Percentiles rank a stretch among this genome's conserved stretches.
phyloP scores from a whole-genome alignment of 2,329 filamentous ascomycete species.

The Aurifilum marmelostoma region DNA sequence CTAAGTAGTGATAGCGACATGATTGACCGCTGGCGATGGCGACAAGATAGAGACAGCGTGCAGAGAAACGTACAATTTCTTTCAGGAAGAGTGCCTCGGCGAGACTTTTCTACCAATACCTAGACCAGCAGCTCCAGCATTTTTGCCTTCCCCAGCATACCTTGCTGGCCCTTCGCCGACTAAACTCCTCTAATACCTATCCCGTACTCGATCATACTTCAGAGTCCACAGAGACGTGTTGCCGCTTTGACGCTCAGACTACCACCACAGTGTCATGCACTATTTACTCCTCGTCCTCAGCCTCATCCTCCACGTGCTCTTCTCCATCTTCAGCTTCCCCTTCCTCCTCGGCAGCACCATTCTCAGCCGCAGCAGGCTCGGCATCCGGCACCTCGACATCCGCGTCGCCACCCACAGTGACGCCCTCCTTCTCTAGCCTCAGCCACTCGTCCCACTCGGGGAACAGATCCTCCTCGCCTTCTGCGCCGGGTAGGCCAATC shows the following conservation, averaged over 20 bases:
- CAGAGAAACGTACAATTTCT: background rate
- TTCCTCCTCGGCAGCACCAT: slow-evolving; percentile 32
- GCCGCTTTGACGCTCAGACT: background rate
- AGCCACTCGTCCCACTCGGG: slow-evolving; percentile 96
- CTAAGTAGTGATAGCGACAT: background rate
- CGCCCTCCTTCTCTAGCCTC: slow-evolving; percentile 74
- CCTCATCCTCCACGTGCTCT: slow-evolving; percentile 23
- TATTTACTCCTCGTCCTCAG: slow-evolving; percentile 25
- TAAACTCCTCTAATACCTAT: slow-evolving; percentile 11
- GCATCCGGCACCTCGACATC: slow-evolving; percentile 33
- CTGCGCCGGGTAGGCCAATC: slow-evolving; percentile 72
- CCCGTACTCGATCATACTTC: background rate
- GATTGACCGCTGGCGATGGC: background rate
- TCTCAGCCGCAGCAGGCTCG: slow-evolving; percentile 35
- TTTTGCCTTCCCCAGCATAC: slow-evolving; percentile 1
- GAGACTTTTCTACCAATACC: slow-evolving; percentile 4
- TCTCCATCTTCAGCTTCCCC: slow-evolving; percentile 12
- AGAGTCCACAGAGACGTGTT: background rate
- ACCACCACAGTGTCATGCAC: slow-evolving; percentile 3
- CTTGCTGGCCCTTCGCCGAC: background rate
- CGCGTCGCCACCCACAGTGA: slow-evolving; percentile 40
- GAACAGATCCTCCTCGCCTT: slow-evolving; percentile 83
- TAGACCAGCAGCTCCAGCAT: background rate
- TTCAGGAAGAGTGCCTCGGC: background rate
- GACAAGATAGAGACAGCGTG: background rate